Percentiles rank a stretch among this genome's conserved stretches.
phyloP scores from a whole-genome alignment of 169 alveolate genomes.

The Plasmodium billcollinsi region DNA sequence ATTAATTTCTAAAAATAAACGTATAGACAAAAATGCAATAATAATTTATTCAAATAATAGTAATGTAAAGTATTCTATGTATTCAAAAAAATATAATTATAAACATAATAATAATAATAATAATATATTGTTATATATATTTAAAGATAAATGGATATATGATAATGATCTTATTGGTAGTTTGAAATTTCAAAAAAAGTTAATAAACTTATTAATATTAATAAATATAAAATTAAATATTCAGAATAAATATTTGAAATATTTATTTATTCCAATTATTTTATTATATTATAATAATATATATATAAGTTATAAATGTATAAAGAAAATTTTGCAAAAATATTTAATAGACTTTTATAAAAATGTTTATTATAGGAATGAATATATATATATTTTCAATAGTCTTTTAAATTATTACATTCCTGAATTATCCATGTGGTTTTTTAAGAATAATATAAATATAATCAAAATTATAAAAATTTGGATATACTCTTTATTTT shows the following conservation, averaged over 20 bases:
- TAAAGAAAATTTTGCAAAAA: conserved; percentile 23
- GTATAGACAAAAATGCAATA: neutral
- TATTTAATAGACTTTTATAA: conserved; percentile 34
- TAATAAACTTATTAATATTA: neutral
- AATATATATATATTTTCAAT: conserved; percentile 36
- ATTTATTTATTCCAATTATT: conserved; percentile 32
- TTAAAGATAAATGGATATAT: neutral
- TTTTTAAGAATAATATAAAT: conserved; percentile 56
- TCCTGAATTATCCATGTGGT: conserved; percentile 39
- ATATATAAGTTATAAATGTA: conserved; percentile 50
- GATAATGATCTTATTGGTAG: conserved; percentile 47
- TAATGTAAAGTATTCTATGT: neutral
- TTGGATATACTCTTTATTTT: conserved; percentile 61
- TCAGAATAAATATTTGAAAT: conserved; percentile 20
- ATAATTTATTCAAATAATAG: conserved; percentile 2
- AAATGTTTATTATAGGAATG: conserved; percentile 12
- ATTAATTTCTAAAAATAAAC: neutral
- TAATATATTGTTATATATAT: neutral
- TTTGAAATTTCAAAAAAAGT: conserved; percentile 12
- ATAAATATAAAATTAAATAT: conserved; percentile 24
- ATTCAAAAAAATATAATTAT: neutral
- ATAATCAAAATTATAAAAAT: conserved; percentile 12
- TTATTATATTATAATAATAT: conserved; percentile 37
- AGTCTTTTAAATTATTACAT: conserved; percentile 38
- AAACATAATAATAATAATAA: too few species aligned